Evolutionary conservation across 2,329 filamentous ascomycete species (phyloP).

Genomic region (Penicillium concentricum): DNA sequence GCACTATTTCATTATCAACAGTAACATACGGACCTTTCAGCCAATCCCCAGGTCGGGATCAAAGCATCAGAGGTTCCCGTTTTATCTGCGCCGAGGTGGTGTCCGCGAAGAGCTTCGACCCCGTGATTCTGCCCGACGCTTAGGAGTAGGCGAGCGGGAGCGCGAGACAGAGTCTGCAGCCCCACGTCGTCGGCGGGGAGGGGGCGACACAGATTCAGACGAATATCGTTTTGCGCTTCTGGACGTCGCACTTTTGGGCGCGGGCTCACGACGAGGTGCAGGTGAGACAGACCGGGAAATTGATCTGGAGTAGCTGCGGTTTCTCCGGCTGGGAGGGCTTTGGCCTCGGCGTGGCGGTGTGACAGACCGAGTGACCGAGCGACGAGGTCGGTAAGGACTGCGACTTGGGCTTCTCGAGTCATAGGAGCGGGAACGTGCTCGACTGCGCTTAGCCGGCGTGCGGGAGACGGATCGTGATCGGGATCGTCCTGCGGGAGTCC

Average conservation of each 20-base stretch:
- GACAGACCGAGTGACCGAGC: conserved; percentile 33
- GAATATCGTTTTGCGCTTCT: conserved; percentile 19
- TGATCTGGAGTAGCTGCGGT: conserved; percentile 35
- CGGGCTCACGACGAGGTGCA: conserved; percentile 19
- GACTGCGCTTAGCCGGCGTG: conserved; percentile 28
- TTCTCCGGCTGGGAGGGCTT: conserved; percentile 18
- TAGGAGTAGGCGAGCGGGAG: conserved; percentile 25
- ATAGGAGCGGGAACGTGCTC: conserved; percentile 22
- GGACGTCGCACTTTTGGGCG: conserved; percentile 11
- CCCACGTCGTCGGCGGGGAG: conserved; percentile 26
- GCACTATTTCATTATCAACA: conserved; percentile 6
- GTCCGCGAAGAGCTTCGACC: conserved; percentile 26
- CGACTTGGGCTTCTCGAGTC: conserved; percentile 27
- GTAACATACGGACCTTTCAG: not conserved
- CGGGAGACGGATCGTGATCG: conserved; percentile 27
- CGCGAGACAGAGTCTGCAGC: conserved; percentile 19
- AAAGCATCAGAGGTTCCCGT: not conserved
- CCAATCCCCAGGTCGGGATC: not conserved
- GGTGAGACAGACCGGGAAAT: conserved; percentile 29
- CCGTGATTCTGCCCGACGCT: conserved; percentile 20
- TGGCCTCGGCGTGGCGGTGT: conserved; percentile 24
- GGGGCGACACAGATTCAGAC: conserved; percentile 30
- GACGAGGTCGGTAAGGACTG: conserved; percentile 21
- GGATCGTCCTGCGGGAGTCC: conserved; percentile 22
- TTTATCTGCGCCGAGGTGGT: conserved; percentile 20